Percentiles rank a stretch among this genome's conserved stretches.
phyloP scores from a whole-genome alignment of 768 basidiomycete species.

The Austroboletus eburneus region DNA sequence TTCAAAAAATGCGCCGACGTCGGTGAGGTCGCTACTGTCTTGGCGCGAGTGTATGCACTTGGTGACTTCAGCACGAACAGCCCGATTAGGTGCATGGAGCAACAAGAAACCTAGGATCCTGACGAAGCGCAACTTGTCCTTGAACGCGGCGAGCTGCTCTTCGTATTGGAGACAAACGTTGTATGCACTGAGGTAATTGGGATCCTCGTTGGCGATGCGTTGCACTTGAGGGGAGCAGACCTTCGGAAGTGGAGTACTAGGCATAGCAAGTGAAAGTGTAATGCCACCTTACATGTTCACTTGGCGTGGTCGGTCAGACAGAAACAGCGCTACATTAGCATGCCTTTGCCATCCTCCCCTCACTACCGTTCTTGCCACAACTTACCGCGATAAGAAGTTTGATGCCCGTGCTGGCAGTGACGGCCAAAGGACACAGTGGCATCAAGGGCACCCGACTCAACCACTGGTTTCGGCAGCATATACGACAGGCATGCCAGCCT shows the following conservation, averaged over 20 bases:
- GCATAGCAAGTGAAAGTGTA: too few species aligned
- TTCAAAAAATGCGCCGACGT: conserved; percentile 5
- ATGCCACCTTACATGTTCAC: too few species aligned
- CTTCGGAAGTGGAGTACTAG: background rate
- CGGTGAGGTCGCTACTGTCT: background rate
- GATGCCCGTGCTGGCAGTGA: conserved; percentile 79
- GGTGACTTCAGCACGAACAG: conserved; percentile 1
- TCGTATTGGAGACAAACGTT: conserved; percentile 2
- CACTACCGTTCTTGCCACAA: conserved; percentile 81
- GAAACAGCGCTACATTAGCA: conserved; percentile 72
- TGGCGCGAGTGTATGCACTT: conserved; percentile 3
- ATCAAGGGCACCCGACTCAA: conserved; percentile 91
- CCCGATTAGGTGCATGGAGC: conserved; percentile 1
- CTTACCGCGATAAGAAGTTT: conserved; percentile 93
- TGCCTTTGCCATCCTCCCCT: conserved; percentile 93
- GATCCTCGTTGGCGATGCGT: background rate
- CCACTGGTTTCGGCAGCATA: conserved; percentile 97
- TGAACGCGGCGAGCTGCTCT: background rate
- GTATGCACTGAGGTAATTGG: background rate
- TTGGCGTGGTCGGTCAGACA: too few species aligned
- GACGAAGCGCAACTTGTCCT: background rate
- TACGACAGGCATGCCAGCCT: conserved; percentile 86
- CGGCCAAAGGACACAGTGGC: conserved; percentile 84
- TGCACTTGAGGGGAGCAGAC: background rate
- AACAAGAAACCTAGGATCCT: conserved; percentile 7